Conservation (phyloP, 495 filamentous ascomycete species). For the Aspergillus cristatus region DNA sequence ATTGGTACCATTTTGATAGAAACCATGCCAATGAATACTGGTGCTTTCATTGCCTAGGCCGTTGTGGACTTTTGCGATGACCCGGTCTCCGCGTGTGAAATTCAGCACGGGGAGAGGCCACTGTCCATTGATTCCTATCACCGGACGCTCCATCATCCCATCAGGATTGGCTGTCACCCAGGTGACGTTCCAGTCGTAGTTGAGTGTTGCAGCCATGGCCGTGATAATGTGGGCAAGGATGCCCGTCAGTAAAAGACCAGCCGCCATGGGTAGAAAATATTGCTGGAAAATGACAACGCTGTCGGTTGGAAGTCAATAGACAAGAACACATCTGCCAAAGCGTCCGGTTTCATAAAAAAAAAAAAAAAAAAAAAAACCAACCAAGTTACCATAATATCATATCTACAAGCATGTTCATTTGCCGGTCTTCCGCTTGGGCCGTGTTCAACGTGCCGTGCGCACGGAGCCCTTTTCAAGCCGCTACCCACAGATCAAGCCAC, state of each 20-base stretch:
- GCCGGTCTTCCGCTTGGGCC: no score
- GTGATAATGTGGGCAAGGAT: background rate
- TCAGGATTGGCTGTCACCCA: constrained; percentile 73
- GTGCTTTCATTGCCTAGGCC: constrained; percentile 56
- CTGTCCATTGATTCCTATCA: constrained; percentile 67
- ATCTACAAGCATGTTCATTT: no score
- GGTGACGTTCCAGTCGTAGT: constrained; percentile 61
- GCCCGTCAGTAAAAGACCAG: constrained; percentile 12
- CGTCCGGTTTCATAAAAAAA: no score
- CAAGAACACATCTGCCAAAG: no score
- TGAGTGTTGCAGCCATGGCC: constrained; percentile 45
- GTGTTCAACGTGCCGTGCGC: no score
- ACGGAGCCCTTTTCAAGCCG: no score
- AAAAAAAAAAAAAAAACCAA: no score
- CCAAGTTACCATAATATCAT: no score
- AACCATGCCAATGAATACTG: constrained; percentile 65
- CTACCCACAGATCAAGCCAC: no score
- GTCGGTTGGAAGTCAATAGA: no score
- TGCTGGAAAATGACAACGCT: no score
- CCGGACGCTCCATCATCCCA: constrained; percentile 47
- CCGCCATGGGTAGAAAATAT: background rate
- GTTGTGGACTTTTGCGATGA: constrained; percentile 61
- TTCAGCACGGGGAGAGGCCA: constrained; percentile 60
- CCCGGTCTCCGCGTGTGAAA: constrained; percentile 52
- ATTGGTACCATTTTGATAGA: constrained; percentile 54